A percentile compares a stretch with the other conserved stretches of the same genome.
Evolutionary conservation across 495 filamentous ascomycete species (phyloP).

Genomic region (Friedmanniomyces simplex): DNA sequence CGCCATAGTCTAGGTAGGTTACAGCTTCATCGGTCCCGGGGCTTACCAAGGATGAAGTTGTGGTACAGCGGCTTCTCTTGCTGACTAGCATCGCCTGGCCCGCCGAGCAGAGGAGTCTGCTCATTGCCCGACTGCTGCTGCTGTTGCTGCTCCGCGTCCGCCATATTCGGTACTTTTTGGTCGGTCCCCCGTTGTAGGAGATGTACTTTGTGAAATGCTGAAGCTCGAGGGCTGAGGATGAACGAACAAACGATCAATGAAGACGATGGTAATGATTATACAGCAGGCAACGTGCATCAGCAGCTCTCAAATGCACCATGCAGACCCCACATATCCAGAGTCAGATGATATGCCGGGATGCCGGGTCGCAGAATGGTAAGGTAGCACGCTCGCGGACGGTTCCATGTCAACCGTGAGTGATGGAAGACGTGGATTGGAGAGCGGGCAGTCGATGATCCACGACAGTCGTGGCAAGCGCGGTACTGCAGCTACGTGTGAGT

Average conservation of each 20-base stretch:
- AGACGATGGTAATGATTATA: not conserved
- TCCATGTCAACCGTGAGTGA: too few relatives aligned
- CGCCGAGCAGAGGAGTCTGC: slow-evolving; percentile 17
- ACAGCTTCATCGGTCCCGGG: not conserved
- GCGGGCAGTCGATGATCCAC: too few relatives aligned
- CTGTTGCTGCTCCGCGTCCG: slow-evolving; percentile 10
- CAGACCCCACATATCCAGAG: too few relatives aligned
- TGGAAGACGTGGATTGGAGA: too few relatives aligned
- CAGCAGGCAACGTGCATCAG: too few relatives aligned
- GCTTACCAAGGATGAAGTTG: slow-evolving; percentile 68
- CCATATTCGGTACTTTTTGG: not conserved
- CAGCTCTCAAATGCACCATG: too few relatives aligned
- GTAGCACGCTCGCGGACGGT: too few relatives aligned
- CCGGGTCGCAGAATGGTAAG: too few relatives aligned
- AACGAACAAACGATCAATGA: not conserved
- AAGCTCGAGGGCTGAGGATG: not conserved
- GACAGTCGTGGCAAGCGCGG: not conserved
- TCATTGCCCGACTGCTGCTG: slow-evolving; percentile 4
- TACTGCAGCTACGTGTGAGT: not conserved
- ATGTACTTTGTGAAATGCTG: not conserved
- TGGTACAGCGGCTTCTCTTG: slow-evolving; percentile 48
- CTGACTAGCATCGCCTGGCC: slow-evolving; percentile 58
- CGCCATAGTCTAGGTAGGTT: not conserved
- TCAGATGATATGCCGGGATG: too few relatives aligned
- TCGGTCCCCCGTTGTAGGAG: not conserved